Evolutionary conservation across 1,139 yeast genomes (phyloP).

Genomic region (Saccharomyces hybrid): DNA sequence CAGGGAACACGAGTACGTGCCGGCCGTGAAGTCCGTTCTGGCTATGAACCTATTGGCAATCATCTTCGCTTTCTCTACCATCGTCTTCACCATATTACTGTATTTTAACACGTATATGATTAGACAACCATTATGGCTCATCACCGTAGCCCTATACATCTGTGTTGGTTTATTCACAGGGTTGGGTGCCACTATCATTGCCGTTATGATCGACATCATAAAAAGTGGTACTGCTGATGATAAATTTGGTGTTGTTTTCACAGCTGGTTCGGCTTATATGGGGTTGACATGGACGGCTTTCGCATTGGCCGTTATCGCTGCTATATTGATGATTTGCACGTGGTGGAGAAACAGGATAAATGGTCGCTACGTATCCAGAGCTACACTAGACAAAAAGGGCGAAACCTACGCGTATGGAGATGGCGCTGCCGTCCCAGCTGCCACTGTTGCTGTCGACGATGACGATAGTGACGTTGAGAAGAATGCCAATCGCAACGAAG

Average conservation of each 20-base stretch:
- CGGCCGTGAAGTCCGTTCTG: slow-evolving; percentile 26
- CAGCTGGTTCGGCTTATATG: slow-evolving; percentile 17
- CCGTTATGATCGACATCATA: slow-evolving; percentile 21
- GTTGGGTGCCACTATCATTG: slow-evolving; percentile 16
- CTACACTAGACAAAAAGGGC: neutral
- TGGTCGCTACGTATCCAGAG: neutral
- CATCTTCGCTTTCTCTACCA: slow-evolving; percentile 18
- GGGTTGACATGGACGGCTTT: slow-evolving; percentile 25
- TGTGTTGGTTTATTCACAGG: slow-evolving; percentile 13
- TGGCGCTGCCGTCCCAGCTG: neutral
- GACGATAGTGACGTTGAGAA: neutral
- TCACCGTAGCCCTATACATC: slow-evolving; percentile 7
- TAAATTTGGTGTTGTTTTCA: slow-evolving; percentile 21
- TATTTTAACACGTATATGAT: slow-evolving; percentile 1
- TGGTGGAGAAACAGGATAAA: neutral
- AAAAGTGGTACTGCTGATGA: slow-evolving; percentile 25
- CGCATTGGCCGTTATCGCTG: slow-evolving; percentile 11
- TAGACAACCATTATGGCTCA: slow-evolving; percentile 4
- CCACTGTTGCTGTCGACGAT: neutral
- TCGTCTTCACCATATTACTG: slow-evolving; percentile 10
- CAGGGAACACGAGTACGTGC: slow-evolving; percentile 26
- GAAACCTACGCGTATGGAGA: neutral
- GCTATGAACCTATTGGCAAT: slow-evolving; percentile 25
- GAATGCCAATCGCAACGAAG: neutral
- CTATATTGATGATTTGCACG: neutral